Percentiles rank a stretch among this genome's conserved stretches.
Conservation (phyloP, 2,329 filamentous ascomycete species). For the Xylaria digitata region DNA sequence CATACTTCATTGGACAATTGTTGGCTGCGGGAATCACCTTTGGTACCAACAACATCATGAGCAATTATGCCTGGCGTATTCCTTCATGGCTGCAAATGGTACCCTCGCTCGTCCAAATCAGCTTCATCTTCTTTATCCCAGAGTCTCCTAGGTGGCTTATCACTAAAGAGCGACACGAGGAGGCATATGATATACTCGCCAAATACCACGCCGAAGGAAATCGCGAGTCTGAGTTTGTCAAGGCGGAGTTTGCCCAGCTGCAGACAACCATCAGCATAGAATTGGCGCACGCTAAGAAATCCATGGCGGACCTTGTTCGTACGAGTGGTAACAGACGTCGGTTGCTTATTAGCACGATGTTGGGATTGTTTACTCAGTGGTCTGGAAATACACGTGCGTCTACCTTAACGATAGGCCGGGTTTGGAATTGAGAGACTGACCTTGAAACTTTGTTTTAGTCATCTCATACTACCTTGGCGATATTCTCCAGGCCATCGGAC, state of each 20-base stretch:
- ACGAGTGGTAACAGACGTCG: conserved; percentile 56
- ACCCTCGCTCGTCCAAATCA: conserved; percentile 56
- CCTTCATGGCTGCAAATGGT: conserved; percentile 60
- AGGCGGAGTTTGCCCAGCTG: conserved; percentile 68
- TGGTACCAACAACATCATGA: conserved; percentile 56
- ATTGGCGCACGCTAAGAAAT: conserved; percentile 59
- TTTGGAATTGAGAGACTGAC: conserved; percentile 2
- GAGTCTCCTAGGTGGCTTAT: conserved; percentile 71
- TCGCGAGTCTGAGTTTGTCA: conserved; percentile 59
- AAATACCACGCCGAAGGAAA: conserved; percentile 60
- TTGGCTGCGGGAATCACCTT: conserved; percentile 63
- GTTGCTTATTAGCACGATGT: conserved; percentile 52
- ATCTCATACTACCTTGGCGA: conserved; percentile 57
- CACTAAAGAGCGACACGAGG: conserved; percentile 60
- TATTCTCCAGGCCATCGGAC: conserved; percentile 59
- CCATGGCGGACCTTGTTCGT: conserved; percentile 57
- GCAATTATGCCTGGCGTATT: conserved; percentile 58
- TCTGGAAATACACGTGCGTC: conserved; percentile 41
- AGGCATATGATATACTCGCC: conserved; percentile 62
- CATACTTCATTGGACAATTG: conserved; percentile 66
- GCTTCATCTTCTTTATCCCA: conserved; percentile 61
- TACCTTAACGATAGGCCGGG: neutral
- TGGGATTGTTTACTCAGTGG: conserved; percentile 55
- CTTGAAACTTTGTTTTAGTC: conserved; percentile 45
- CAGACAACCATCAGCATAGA: conserved; percentile 65